Base-by-base conservation (phyloP, 129 eudicot species). In the carrot (Daucus carota) region DNA sequence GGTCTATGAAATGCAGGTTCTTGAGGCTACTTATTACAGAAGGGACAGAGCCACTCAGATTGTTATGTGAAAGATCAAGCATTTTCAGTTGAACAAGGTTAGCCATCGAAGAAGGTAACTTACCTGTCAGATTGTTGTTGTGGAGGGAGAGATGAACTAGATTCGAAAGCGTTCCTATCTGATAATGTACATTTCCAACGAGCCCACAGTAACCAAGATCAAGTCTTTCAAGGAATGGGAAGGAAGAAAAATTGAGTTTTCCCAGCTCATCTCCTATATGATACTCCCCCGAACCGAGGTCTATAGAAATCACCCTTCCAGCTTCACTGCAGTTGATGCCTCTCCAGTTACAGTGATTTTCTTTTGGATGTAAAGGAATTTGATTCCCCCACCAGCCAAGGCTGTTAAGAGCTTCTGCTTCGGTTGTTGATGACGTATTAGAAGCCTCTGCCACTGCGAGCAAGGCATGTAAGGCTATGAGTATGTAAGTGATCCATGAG, bases 221-320 rank as follows among this genome's bases (percentile, higher is more conserved):
- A 42, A 42, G 75, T 13, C 16, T 71, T 71, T 71, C 75, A 71
- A 71, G 75, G 24, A n/a, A 16, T 13, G 75, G 75, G 26, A 71
- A 44, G 22, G 57, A 71, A n/a, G 50, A 44, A 26, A 71, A 71
- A 57, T 71, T 71, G 33, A 71, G 42, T 4, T 42, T 41, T 1
- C 38, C 54, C 16, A 71, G 50, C 54, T 15, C 72, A 20, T 17
- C 72, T 18, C 45, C 72, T 15, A 32, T 12, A 34, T 41, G 0
- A 41, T 22, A 6, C 5, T 12, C 22, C 36, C 38, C 32, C 8
- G 18, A 22, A 6, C 54, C 34, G 17, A 71, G 34, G 50, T 41
- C 9, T 22, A 71, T 71, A 24, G 15, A 12, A 71, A 22, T 28
- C 34, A 71, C 75, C 14, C 33, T 41, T 71, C 42, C 52, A 6